Evolutionary conservation across 2,329 filamentous ascomycete species (phyloP), one percentile per base, ranked within the genome.

Genomic region (Thermomyces lanuginosus): DNA sequence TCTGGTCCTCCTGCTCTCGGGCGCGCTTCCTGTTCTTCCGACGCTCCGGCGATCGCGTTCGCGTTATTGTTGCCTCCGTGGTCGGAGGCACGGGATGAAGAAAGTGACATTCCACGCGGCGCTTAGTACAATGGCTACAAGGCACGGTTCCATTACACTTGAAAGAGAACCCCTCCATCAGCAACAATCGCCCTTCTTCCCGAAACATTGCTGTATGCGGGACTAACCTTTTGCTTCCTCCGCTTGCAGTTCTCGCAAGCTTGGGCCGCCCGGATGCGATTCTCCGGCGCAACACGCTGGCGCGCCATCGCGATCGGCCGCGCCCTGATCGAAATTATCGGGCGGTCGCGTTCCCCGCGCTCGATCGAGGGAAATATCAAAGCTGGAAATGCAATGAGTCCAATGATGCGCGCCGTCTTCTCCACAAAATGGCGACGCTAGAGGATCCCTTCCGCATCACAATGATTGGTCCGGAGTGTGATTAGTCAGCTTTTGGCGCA

Each of bases 181-280:
- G 2, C 8, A 6, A 27, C 7, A 3, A 21, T 15, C 9, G 4
- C 1, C n/a, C n/a, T n/a, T n/a, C n/a, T n/a, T n/a, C n/a, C 11
- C 6, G 4, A 26, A 26, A 13, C 5, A 30, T n/a, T 10, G 17
- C 13, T 19, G 18, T 24, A 6, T 2, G 23, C 20, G 11, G 18
- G 22, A 14, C 8, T 43, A 29, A 71, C 72, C 60, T 75, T 76
- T 52, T 76, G 71, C 47, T 76, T 76, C 35, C 71, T 63, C 33
- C 63, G 60, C 50, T 72, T 75, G 54, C 72, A 76, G 35, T 58
- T 66, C 36, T 72, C 66, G 46, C 72, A 76, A 21, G 72, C 72
- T 38, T 69, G 64, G 14, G 66, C 66, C 27, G 64, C 75, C 39
- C 72, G 64, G 49, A 70, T 65, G 36, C 71, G 62, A 47, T 72